Conservation (phyloP, 2,329 filamentous ascomycete genomes). For the Camillea tinctor region DNA sequence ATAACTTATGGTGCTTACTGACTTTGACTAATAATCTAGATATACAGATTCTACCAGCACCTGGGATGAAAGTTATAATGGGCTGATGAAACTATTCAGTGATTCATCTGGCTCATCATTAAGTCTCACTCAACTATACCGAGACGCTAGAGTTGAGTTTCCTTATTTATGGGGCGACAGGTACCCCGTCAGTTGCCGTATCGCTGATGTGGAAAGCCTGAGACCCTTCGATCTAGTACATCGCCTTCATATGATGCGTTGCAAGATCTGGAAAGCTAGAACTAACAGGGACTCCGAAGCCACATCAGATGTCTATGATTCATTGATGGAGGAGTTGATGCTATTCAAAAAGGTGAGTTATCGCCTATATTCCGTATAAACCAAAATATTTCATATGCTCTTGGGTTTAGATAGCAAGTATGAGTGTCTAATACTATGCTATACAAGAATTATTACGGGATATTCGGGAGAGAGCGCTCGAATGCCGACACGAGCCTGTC, state of each 20-base stretch:
- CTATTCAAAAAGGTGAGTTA: not conserved
- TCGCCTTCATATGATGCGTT: not conserved
- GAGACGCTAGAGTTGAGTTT: not conserved
- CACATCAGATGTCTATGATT: not conserved
- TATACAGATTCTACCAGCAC: not conserved
- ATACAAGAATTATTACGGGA: not conserved
- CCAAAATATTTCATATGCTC: not conserved
- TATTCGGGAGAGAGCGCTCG: not conserved
- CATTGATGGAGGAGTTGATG: not conserved
- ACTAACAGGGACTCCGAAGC: not conserved
- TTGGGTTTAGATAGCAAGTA: not conserved
- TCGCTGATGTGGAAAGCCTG: not conserved
- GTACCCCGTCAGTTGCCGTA: not conserved
- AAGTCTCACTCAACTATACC: not conserved
- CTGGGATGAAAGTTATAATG: not conserved
- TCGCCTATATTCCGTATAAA: not conserved
- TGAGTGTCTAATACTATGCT: not conserved
- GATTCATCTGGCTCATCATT: not conserved
- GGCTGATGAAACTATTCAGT: not conserved
- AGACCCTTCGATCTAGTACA: not conserved
- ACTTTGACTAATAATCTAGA: not conserved
- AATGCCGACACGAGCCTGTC: not conserved
- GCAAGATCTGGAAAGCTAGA: conserved; percentile 1
- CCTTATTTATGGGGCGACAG: not conserved
- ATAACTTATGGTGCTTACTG: not conserved